Evolutionary conservation across 148 eudicot genomes (phyloP), one percentile per base, ranked within the genome.

Genomic region (Agrostemma githago): DNA sequence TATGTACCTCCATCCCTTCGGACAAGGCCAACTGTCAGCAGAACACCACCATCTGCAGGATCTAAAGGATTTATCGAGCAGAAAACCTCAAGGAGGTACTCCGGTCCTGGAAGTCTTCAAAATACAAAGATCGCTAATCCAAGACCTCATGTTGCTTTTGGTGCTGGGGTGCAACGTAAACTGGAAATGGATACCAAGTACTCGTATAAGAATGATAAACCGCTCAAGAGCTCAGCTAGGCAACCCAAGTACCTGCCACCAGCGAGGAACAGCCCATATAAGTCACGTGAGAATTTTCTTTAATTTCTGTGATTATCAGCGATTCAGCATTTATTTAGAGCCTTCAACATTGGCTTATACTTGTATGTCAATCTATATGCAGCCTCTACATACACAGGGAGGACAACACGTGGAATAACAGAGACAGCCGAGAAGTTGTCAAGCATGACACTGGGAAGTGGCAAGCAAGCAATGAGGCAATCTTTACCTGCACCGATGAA

Each of bases 401-500:
- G 77, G 81, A 79, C 43, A 48, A 75, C 86, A 37, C 85, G 88
- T 66, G 89, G 87, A 62, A 79, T 85, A 40, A 73, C 89, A 3
- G 88, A 87, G 58, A 79, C 91, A 34, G 81, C 90, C 4, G 95
- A 87, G 80, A 93, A 87, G 87, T 72, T 93, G 77, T 84, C 89
- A 40, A 89, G 78, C 81, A 83, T 88, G 89, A 75, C 82, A n/a
- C 48, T 89, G 62, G 84, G 88, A 21, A 46, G 80, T 37, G 86
- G 86, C 48, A 86, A 85, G 79, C 84, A 78, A 67, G 79, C 81
- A 40, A 80, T 78, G 71, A 78, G 78, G 84, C 92, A 83, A 64
- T 70, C 88, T 6, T 57, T 85, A 39, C 92, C 92, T 17, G 81
- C 86, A 58, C 98, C 97, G 48, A 89, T 91, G 96, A 93, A 88